phyloP scores from a whole-genome alignment of 2,329 filamentous ascomycete genomes.

The Venturia nashicola region DNA sequence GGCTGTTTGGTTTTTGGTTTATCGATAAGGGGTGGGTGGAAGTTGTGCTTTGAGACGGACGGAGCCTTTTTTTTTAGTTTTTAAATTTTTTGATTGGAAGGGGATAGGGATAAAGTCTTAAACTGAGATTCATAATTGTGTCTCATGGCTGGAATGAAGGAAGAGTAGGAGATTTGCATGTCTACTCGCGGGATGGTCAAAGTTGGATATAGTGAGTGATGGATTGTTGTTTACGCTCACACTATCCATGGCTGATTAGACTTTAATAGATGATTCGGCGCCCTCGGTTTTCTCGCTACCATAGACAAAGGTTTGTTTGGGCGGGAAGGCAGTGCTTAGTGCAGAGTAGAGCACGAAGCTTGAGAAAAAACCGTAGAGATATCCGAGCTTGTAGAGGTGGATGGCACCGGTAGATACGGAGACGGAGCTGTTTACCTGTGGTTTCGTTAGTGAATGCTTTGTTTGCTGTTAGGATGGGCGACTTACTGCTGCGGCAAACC shows the following conservation, averaged over 20 bases:
- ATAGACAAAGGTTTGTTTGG: constrained; percentile 9
- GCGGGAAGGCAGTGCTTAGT: constrained; percentile 12
- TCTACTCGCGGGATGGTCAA: background rate
- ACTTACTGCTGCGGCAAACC: constrained; percentile 14
- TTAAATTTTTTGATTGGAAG: too few relatives aligned
- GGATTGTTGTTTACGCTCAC: background rate
- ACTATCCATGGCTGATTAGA: background rate
- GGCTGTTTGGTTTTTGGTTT: too few relatives aligned
- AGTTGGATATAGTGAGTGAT: background rate
- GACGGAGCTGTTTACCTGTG: constrained; percentile 6
- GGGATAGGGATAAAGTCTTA: too few relatives aligned
- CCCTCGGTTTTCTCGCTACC: background rate
- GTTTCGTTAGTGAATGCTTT: background rate
- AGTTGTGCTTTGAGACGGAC: too few relatives aligned
- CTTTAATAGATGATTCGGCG: background rate
- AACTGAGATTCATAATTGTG: too few relatives aligned
- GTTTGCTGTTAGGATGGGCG: too few relatives aligned
- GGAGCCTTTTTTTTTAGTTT: too few relatives aligned
- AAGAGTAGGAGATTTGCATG: too few relatives aligned
- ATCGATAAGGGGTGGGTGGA: too few relatives aligned
- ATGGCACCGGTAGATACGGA: constrained; percentile 10
- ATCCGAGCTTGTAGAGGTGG: constrained; percentile 15
- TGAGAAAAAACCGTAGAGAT: constrained; percentile 13
- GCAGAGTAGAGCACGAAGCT: constrained; percentile 10
- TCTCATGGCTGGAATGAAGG: too few relatives aligned